Conservation (phyloP, 148 eudicot genomes). For the Diospyros kaki region DNA sequence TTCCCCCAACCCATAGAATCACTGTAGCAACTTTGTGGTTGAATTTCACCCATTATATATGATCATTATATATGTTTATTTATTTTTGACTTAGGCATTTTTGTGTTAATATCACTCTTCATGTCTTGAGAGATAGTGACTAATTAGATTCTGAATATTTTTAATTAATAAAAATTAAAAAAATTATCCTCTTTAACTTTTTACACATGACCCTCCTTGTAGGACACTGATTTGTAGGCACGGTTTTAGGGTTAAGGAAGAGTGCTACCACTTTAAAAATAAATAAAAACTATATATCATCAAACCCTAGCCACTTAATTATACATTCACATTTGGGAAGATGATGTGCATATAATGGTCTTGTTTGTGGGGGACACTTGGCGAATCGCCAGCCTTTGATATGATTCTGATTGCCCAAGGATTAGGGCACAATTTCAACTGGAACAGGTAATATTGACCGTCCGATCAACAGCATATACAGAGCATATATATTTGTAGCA, state of each 20-base stretch:
- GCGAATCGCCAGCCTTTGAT: conserved; percentile 14
- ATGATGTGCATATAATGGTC: too few species aligned
- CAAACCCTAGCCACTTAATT: not conserved
- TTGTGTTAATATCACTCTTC: too few species aligned
- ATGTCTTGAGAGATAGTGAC: too few species aligned
- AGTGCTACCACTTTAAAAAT: not conserved
- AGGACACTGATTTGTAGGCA: conserved; percentile 3
- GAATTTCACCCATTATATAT: too few species aligned
- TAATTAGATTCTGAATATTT: too few species aligned
- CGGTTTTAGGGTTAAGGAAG: conserved; percentile 17
- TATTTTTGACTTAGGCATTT: too few species aligned
- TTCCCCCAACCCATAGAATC: too few species aligned
- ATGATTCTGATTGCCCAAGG: conserved; percentile 16
- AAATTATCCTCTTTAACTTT: too few species aligned
- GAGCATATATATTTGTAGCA: not conserved
- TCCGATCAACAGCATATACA: conserved; percentile 9
- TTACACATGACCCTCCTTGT: conserved; percentile 2
- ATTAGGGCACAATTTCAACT: conserved; percentile 18
- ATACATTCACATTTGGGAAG: too few species aligned
- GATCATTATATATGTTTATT: too few species aligned
- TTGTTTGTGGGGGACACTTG: not conserved
- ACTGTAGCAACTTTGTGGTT: too few species aligned
- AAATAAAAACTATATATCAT: not conserved
- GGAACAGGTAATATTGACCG: conserved; percentile 20
- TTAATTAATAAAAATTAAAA: too few species aligned